Base-by-base conservation (phyloP, 2,329 filamentous ascomycete species). In the Pseudogymnoascus sp. region DNA sequence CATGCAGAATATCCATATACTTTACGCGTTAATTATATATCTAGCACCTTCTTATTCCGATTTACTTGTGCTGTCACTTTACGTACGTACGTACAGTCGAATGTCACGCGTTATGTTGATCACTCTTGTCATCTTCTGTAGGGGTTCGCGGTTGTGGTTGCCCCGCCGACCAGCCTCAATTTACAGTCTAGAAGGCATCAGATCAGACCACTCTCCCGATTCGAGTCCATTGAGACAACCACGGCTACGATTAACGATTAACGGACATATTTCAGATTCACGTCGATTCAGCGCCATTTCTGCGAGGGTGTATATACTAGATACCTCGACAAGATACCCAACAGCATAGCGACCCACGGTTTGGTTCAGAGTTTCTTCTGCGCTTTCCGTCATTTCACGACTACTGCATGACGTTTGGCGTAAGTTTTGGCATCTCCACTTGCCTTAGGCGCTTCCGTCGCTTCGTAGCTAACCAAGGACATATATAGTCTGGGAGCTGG, bases 211-310 rank as follows among this genome's bases (percentile, higher is more conserved):
- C 8, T 31, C 26, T 31, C 22, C 46, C n/a, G 4, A 31, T 53
- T 53, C 46, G 26, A 31, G 2, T 31, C 46, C n/a, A 53, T 53
- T 31, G 26, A 53, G 46, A 53, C 46, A 53, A 53, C 46, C 46
- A 53, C 46, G 46, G 46, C 46, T 53, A 53, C 46, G 46, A 53
- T 53, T 53, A 53, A 53, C 46, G 46, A 31, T 53, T 53, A 31
- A 53, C 46, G 46, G 46, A 53, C 26, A 31, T 53, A 53, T 53
- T 53, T 53, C 8, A 33, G 26, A 31, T 53, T 31, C n/a, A 31
- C 26, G 46, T 53, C 26, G 19, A 53, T 53, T 11, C n/a, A 53
- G 46, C 26, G 46, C 46, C 19, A 33, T 53, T 53, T 53, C 24
- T 8, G 26, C n/a, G 26, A 53, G 46, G 31, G 26, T 53, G 26